Base-by-base conservation (phyloP, 1,139 yeast species). In the Yamadazyma mexicana region DNA sequence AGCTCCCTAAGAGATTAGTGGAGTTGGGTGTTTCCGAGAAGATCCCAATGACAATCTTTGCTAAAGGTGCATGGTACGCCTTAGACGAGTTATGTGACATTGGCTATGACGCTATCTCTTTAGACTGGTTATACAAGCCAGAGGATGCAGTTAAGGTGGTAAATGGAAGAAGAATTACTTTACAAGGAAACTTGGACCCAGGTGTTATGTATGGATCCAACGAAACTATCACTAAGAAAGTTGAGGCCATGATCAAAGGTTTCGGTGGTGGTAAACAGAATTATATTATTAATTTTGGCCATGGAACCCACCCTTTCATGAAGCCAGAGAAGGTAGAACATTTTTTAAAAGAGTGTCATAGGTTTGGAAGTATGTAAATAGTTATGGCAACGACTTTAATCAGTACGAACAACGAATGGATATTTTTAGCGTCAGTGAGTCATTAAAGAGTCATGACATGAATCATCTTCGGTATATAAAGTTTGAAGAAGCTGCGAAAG, bases 21-120 rank as follows among this genome's bases (percentile, higher is more conserved):
- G 92, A 87, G 62, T 68, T 87, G 44, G 95, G 92, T 2, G 63
- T 86, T 40, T 61, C 56, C 6, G 94, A 87, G 48, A 66, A 76
- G 31, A 81, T 94, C 32, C 98, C 98, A 31, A 67, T 92, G 58
- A 87, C 96, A 0, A 83, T 89, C 4, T 92, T 92, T 58, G 92
- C 98, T 26, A 92, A 91, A 67, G 96, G 96, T 37, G 95, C 98
- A 0, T 92, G 98, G 98, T 92, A 89, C 56, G 97, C 98, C 4
- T 71, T 92, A 42, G 94, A 92, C 54, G 85, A 83, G 41, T 72
- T 92, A 47, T 86, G 96, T 57, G 81, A 79, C 32, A 68, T 87
- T n/a, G 95, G 94, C 7, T 94, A 88, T 64, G 83, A 91, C 56
- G 79, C 81, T 18, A 89, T 92, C 15, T 89, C 98, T 2, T 75